A percentile compares a stretch with the other conserved stretches of the same genome.
These are phyloP conservation scores for Boletus coccyginus DNA, from an alignment of 768 basidiomycete species.

Conservation along the genomic window DNA sequence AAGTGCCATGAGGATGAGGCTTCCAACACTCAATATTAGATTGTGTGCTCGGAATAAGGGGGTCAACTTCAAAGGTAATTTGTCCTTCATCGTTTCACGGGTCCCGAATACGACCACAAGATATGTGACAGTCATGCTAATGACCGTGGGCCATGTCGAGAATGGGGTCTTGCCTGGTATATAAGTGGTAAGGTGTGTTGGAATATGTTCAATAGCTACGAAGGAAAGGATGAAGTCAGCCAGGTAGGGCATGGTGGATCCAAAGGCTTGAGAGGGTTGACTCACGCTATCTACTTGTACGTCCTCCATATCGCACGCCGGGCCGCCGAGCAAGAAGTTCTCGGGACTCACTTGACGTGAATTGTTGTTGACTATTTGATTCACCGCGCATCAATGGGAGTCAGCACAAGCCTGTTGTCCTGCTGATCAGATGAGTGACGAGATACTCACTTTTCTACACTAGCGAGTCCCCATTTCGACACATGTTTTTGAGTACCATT, in stretches of 20 bases:
- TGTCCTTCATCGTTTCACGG: conserved; percentile 77
- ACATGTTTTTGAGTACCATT: not conserved
- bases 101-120: conserved; percentile 83
- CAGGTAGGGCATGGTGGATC: conserved; percentile 57
- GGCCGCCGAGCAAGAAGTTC: not conserved
- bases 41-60: conserved; percentile 86
- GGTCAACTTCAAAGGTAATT: conserved; percentile 67
- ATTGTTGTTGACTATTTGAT: not conserved
- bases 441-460: not conserved
- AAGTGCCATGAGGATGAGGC: conserved; percentile 69
- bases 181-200: conserved; percentile 58
- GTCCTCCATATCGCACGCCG: not conserved
- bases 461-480: not conserved
- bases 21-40: conserved; percentile 76
- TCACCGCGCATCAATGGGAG: not conserved
- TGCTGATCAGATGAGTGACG: not conserved
- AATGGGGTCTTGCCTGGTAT: conserved; percentile 75
- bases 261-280: not conserved
- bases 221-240: conserved; percentile 62
- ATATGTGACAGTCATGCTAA: conserved; percentile 68
- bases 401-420: no score
- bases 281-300: conserved; percentile 9
- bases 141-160: conserved; percentile 69
- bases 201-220: conserved; percentile 51
- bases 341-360: not conserved